Percentiles rank a stretch among this genome's conserved stretches.
phyloP scores from a whole-genome alignment of 306 rosid genomes.

The Fragaria ananassa region DNA sequence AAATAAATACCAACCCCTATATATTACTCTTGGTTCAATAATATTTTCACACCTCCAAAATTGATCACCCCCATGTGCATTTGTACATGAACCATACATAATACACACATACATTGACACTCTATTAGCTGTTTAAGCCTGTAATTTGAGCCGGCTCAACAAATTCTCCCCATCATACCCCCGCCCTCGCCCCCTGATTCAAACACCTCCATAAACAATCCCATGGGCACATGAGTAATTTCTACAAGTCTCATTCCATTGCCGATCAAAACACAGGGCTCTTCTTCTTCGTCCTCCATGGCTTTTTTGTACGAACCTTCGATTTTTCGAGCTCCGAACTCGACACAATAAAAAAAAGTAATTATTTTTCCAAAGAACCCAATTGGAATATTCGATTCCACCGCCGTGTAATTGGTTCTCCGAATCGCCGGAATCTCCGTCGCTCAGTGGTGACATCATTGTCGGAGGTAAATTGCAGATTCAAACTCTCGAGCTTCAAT shows the following conservation, averaged over 20 bases:
- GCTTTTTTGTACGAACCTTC: conserved; percentile 58
- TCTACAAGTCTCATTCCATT: conserved; percentile 35
- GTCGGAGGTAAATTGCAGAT: conserved; percentile 18
- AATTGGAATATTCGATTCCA: conserved; percentile 28
- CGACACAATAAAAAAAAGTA: conserved; percentile 14
- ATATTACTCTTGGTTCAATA: not conserved
- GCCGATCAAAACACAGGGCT: conserved; percentile 83
- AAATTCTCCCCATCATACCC: conserved; percentile 27
- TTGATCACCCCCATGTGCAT: conserved; percentile 17
- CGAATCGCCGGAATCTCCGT: conserved; percentile 3
- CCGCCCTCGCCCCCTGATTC: not conserved
- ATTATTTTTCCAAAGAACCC: conserved; percentile 6
- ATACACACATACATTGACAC: not conserved
- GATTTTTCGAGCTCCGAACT: conserved; percentile 60
- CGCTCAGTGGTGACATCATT: conserved; percentile 1
- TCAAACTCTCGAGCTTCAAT: conserved; percentile 5
- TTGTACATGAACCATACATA: not conserved
- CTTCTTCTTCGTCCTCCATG: conserved; percentile 60
- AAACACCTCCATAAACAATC: conserved; percentile 1
- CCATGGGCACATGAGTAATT: conserved; percentile 52
- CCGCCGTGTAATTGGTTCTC: not conserved
- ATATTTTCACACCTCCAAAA: not conserved
- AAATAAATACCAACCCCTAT: not conserved
- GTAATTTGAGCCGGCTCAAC: conserved; percentile 24
- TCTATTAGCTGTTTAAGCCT: conserved; percentile 25